phyloP scores from a whole-genome alignment of 176 grass and related monocot genomes.

The Aegilops tauschii region DNA sequence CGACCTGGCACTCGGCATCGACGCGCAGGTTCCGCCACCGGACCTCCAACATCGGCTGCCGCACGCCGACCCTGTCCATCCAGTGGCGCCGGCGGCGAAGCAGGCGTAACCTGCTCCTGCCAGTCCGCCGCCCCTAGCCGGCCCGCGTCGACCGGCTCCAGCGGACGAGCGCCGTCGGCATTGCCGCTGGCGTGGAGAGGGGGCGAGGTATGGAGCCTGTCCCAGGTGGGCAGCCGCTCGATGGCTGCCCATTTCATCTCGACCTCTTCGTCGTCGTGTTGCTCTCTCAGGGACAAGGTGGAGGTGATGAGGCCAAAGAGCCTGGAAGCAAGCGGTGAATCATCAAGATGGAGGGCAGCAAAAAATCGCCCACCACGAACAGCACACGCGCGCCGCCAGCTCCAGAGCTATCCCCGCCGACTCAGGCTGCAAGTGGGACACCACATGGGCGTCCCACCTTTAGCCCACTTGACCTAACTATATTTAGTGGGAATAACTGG shows the following conservation, averaged over 20 bases:
- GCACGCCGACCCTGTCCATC: constrained; percentile 50
- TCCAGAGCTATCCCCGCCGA: too few species aligned
- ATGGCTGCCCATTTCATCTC: constrained; percentile 9
- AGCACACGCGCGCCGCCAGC: too few species aligned
- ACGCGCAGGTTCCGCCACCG: constrained; percentile 38
- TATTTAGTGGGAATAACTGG: too few species aligned
- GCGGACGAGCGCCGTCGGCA: background rate
- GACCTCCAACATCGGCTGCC: constrained; percentile 55
- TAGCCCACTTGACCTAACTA: too few species aligned
- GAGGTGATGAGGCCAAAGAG: too few species aligned
- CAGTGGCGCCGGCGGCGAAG: constrained; percentile 56
- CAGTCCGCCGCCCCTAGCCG: constrained; percentile 20
- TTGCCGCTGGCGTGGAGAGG: background rate
- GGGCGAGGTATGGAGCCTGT: constrained; percentile 43
- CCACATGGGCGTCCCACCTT: too few species aligned
- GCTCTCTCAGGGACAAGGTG: too few species aligned
- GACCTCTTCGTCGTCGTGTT: too few species aligned
- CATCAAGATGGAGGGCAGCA: too few species aligned
- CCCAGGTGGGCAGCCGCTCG: constrained; percentile 53
- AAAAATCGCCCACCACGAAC: too few species aligned
- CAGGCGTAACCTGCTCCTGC: constrained; percentile 45
- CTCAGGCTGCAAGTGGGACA: too few species aligned
- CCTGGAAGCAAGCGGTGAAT: too few species aligned
- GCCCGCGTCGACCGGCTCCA: constrained; percentile 38
- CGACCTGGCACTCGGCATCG: constrained; percentile 52